Base-by-base conservation (phyloP, 2,329 filamentous ascomycete species). In the Colletotrichum falcatum region DNA sequence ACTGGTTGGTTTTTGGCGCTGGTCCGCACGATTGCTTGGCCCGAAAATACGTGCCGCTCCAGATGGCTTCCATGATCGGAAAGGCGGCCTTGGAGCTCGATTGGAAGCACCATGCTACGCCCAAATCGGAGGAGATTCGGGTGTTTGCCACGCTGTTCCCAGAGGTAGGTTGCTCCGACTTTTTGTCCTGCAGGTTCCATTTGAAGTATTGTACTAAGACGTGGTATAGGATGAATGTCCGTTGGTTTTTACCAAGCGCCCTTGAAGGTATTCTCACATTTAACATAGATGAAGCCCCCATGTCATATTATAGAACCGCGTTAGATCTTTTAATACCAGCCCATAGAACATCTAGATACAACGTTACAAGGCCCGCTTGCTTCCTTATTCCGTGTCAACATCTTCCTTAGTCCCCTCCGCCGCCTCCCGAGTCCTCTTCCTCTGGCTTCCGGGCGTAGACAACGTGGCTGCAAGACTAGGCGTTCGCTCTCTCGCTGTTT, bases 1-100 rank as follows among this genome's bases (percentile, higher is more conserved):
- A 87, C 62, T 88, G 85, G 84, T 79, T 88, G 1, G 85, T 88
- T 0, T 88, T 88, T 73, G 86, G 86, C 1, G 79, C 84, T 0
- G 86, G 86, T 0, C 74, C 85, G 0, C 86, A 88, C 71, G 83
- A 86, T 30, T 87, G 85, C 68, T 78, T 87, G 1, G 85, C 85
- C 0, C 77, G 81, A 56, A 80, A 78, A 61, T 88, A 87, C 69
- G 85, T 87, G 18, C 85, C 83, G 14, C 78, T 88, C 0, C 81
- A 82, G 0, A 83, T 88, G 83, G 82, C 84, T 0, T 82, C 76
- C 2, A 86, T 87, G 83, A 85, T 87, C 75, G 85, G 85, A 1
- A 87, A 86, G 73, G 86, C 85, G 0, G 76, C 82, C 6, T 48
- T 88, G 65, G 83, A 87, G 65, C 66, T 87, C 1, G 82, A 87